Base-by-base conservation (phyloP, 2,329 filamentous ascomycete genomes). In the Sporothrix protearum region DNA sequence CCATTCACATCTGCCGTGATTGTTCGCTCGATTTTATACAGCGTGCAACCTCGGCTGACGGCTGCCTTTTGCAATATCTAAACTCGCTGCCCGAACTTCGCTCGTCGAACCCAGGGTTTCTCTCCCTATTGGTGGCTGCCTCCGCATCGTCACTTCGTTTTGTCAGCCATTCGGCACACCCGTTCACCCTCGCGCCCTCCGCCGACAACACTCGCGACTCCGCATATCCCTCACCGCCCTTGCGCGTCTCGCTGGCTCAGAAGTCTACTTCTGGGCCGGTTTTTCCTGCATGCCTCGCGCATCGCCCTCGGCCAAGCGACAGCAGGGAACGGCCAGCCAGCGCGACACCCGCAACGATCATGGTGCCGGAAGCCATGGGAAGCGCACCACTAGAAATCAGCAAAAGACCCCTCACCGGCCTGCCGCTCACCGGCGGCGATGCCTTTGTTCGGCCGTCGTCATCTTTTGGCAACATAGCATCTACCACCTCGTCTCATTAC, bases 341-440 rank as follows among this genome's bases (percentile, higher is more conserved):
- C 89, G 89, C 83, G 91, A 91, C 82, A 88, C 85, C 78, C 89
- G 91, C 81, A 91, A 96, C 83, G 94, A 97, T 83, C 94, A 92
- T 90, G 93, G 93, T 79, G 86, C 93, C 81, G 91, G 94, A 86
- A 90, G 90, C 78, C 89, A 91, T 69, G 91, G 90, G 76, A 93
- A 90, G 85, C 89, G 90, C 76, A 76, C 81, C 72, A 75, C 78
- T 71, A 81, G 79, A 76, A 79, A 79, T 75, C 87, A 85, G 81
- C 84, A 81, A 78, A 82, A 83, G 51, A 39, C 68, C 14, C 47
- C 69, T n/a, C 36, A 77, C 79, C 79, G 78, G 75, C 82, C 82
- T 74, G 77, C 82, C 77, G 81, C 73, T 73, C 76, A 33, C 42
- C n/a, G 53, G 39, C n/a, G 47, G 59, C 33, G 42, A 72, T 69